These are phyloP conservation scores for Choanephora cucurbitarum DNA, from an alignment of 371 early-diverging fungal genomes.

Conservation along the genomic window DNA sequence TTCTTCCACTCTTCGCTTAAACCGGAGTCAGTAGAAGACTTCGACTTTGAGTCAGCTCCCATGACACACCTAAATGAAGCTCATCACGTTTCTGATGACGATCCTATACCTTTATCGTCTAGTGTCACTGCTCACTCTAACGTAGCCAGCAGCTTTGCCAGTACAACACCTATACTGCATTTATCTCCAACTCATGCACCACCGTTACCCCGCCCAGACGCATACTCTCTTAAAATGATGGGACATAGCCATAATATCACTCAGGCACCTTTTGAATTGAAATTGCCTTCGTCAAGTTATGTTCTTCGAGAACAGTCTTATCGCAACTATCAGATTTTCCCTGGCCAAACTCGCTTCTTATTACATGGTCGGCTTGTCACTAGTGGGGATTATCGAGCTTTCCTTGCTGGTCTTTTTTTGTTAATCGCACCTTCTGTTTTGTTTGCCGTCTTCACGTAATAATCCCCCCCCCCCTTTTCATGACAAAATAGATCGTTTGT, in stretches of 20 bases:
- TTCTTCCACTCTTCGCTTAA: constrained; percentile 18
- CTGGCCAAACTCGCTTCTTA: constrained; percentile 55
- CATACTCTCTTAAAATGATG: constrained; percentile 2
- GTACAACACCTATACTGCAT: constrained; percentile 23
- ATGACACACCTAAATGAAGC: neutral
- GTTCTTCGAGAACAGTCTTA: constrained; percentile 1
- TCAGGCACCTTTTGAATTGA: constrained; percentile 9
- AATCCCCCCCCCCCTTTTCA: neutral
- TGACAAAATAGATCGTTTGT: neutral
- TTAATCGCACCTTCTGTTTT: neutral
- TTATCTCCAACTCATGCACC: constrained; percentile 8
- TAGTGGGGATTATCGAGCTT: no score
- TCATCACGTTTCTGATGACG: constrained; percentile 12
- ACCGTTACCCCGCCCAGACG: constrained; percentile 12
- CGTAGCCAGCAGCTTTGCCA: constrained; percentile 22
- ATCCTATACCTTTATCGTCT: constrained; percentile 22
- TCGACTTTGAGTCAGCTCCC: constrained; percentile 27
- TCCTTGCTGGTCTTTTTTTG: neutral
- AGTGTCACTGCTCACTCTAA: constrained; percentile 23
- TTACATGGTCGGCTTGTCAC: constrained; percentile 71
- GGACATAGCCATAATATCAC: constrained; percentile 2
- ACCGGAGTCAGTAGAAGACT: constrained; percentile 32
- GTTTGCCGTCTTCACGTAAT: neutral
- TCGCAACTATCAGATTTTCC: constrained; percentile 38
- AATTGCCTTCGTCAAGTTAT: constrained; percentile 5